phyloP scores from a whole-genome alignment of 2,329 filamentous ascomycete species.

The Penicillium sumatraense region DNA sequence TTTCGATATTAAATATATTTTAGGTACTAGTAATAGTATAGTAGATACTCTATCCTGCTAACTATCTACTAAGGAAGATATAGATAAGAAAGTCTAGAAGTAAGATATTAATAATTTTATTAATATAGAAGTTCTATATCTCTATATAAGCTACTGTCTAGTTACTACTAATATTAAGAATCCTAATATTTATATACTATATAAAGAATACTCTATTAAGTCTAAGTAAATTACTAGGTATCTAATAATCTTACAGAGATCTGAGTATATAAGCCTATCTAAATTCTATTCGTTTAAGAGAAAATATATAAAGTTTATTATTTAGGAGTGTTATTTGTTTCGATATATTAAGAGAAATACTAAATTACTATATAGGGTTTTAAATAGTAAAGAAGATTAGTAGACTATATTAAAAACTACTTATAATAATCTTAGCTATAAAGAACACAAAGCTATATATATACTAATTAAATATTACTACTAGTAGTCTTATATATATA shows the following conservation, averaged over 20 bases:
- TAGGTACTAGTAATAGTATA: neutral
- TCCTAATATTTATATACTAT: neutral
- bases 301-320: neutral
- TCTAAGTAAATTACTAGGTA: neutral
- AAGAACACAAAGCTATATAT: neutral
- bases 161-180: neutral
- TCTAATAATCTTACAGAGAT: neutral
- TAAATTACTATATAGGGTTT: neutral
- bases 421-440: neutral
- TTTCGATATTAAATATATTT: neutral
- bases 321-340: neutral
- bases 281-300: neutral
- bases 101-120: neutral
- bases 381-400: neutral
- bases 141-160: neutral
- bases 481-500: neutral
- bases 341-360: neutral
- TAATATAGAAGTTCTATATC: neutral
- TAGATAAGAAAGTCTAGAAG: neutral
- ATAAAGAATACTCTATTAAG: neutral
- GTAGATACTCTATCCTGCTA: neutral
- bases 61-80: neutral
- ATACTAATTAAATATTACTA: too few species aligned
- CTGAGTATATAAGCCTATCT: neutral
- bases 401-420: neutral